A percentile compares a stretch with the other conserved stretches of the same genome.
phyloP scores from a whole-genome alignment of 2,329 filamentous ascomycete species.

The Neofusicoccum parvum region DNA sequence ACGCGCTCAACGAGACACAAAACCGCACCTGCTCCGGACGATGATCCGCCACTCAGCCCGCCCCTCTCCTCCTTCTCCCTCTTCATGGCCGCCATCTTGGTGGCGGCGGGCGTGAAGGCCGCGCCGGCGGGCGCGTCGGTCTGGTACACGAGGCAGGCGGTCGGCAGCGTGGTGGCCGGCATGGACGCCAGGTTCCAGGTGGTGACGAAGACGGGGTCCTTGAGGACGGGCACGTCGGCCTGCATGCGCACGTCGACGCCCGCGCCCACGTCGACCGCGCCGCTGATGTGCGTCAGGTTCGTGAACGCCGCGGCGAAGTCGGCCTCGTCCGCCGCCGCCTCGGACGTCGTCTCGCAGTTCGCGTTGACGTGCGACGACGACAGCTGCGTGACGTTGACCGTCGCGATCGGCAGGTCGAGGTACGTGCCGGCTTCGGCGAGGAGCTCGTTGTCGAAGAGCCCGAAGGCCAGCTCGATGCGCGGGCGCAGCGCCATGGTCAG shows the following conservation, averaged over 20 bases:
- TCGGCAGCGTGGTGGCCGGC: slow-evolving; percentile 1
- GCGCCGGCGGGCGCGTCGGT: neutral
- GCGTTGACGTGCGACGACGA: neutral
- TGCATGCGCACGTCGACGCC: slow-evolving; percentile 10
- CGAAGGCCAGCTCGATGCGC: slow-evolving; percentile 38
- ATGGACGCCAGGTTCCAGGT: slow-evolving; percentile 4
- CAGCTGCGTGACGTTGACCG: slow-evolving; percentile 10
- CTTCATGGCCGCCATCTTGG: slow-evolving; percentile 6
- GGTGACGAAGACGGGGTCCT: neutral
- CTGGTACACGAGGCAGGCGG: slow-evolving; percentile 8
- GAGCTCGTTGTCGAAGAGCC: slow-evolving; percentile 32
- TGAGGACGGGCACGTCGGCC: slow-evolving; percentile 4
- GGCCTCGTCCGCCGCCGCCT: neutral
- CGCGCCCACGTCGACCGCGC: neutral
- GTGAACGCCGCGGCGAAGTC: neutral
- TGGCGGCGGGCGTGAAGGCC: slow-evolving; percentile 1
- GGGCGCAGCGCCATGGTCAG: slow-evolving; percentile 36
- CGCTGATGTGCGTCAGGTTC: slow-evolving; percentile 10
- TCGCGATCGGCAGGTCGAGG: slow-evolving; percentile 33
- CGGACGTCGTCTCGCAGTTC: neutral
- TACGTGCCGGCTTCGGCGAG: slow-evolving; percentile 32
- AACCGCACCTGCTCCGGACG: slow-evolving; percentile 1
- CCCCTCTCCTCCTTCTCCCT: neutral
- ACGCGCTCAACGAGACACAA: neutral
- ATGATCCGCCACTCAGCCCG: neutral